A percentile compares a stretch with the other conserved stretches of the same genome.
Conservation (phyloP, 148 eudicot species). For the Cornus controversa region DNA sequence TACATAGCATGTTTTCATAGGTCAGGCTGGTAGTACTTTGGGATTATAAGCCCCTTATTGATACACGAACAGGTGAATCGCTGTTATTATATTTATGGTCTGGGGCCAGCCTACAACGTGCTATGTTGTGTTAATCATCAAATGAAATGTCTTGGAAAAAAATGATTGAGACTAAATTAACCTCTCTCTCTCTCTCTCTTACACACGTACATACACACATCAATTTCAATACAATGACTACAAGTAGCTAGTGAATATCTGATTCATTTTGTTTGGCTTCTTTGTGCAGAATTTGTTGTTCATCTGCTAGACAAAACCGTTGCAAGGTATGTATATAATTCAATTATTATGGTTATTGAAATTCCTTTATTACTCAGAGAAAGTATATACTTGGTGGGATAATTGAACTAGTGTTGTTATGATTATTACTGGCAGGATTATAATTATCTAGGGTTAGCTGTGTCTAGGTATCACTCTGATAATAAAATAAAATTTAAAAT, state of each 20-base stretch:
- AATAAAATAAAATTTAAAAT: no score
- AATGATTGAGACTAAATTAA: not conserved
- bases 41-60: not conserved
- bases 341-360: not conserved
- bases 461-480: not conserved
- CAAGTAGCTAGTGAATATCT: not conserved
- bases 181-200: not conserved
- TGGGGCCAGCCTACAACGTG: not conserved
- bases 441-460: not conserved
- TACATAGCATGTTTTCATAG: no score
- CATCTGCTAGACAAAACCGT: conserved; percentile 57
- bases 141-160: not conserved
- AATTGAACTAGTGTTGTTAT: not conserved
- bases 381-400: not conserved
- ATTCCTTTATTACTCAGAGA: not conserved
- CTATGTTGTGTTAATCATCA: not conserved
- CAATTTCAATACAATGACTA: not conserved
- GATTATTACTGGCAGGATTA: not conserved
- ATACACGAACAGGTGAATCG: not conserved
- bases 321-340: conserved; percentile 40
- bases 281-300: conserved; percentile 50
- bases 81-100: not conserved
- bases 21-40: not conserved
- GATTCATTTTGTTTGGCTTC: conserved; percentile 5
- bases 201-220: not conserved